Percentiles rank a stretch among this genome's conserved stretches.
These are phyloP conservation scores for Skeletonema costatum DNA, from an alignment of 108 stramenopile species.

Conservation along the genomic window DNA sequence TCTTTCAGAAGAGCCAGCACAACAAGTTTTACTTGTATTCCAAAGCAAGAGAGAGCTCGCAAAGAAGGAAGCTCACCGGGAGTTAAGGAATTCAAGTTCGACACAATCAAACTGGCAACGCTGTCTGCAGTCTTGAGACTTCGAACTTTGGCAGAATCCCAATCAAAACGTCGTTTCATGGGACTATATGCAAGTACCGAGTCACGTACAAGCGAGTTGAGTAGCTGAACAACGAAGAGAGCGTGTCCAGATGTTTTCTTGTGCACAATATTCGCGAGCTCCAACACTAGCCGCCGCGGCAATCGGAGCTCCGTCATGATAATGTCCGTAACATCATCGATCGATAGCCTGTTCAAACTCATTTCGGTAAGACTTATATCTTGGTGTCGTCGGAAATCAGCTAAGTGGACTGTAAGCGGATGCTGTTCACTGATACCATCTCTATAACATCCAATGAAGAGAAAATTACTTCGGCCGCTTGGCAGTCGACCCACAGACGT, in stretches of 20 bases:
- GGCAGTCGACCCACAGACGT: not conserved
- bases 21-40: not conserved
- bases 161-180: slow-evolving; percentile 5
- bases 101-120: slow-evolving; percentile 18
- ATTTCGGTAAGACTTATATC: slow-evolving; percentile 7
- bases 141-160: not conserved
- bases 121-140: slow-evolving; percentile 12
- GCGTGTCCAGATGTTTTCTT: slow-evolving; percentile 31
- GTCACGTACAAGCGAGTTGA: slow-evolving; percentile 31
- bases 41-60: slow-evolving; percentile 22
- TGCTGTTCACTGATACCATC: slow-evolving; percentile 15
- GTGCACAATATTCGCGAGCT: slow-evolving; percentile 10
- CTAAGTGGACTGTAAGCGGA: slow-evolving; percentile 9
- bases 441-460: slow-evolving; percentile 25
- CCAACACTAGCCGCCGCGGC: slow-evolving; percentile 14
- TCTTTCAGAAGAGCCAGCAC: not conserved
- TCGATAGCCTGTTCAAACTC: slow-evolving; percentile 7
- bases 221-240: slow-evolving; percentile 28
- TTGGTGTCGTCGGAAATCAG: not conserved
- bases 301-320: slow-evolving; percentile 20
- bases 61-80: not conserved
- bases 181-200: slow-evolving; percentile 14
- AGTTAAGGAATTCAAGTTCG: slow-evolving; percentile 12
- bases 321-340: slow-evolving; percentile 24
- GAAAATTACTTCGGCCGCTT: not conserved